Conservation (phyloP, 2,329 filamentous ascomycete species). For the Pseudogymnoascus sp. region DNA sequence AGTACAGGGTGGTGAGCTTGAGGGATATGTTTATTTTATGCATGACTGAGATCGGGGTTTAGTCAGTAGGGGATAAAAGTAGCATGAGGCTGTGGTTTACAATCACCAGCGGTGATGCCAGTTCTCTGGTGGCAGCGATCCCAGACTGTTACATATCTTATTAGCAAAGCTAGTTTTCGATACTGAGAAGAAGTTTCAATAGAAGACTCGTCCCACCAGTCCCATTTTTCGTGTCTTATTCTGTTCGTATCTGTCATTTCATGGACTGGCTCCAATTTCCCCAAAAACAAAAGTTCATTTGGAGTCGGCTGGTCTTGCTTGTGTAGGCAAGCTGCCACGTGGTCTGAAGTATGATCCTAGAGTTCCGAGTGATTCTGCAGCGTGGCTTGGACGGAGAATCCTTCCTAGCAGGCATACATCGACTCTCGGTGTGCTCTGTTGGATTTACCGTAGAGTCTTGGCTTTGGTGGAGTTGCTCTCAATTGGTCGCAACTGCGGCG, state of each 20-base stretch:
- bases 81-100: not conserved
- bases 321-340: not conserved
- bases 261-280: not conserved
- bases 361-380: too few species aligned
- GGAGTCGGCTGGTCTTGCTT: not conserved
- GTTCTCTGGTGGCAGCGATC: not conserved
- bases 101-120: not conserved
- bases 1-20: not conserved
- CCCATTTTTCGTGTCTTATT: not conserved
- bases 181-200: not conserved
- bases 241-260: not conserved
- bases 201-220: not conserved
- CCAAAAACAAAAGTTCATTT: not conserved
- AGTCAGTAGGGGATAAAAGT: not conserved
- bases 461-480: not conserved
- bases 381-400: too few species aligned
- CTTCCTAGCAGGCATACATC: not conserved
- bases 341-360: not conserved
- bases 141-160: not conserved
- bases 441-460: not conserved
- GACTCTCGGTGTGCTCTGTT: not conserved
- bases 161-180: not conserved
- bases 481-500: not conserved
- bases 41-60: not conserved
- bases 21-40: not conserved